Base-by-base conservation (phyloP, 2,329 filamentous ascomycete genomes). In the Elsinoe ampelina region DNA sequence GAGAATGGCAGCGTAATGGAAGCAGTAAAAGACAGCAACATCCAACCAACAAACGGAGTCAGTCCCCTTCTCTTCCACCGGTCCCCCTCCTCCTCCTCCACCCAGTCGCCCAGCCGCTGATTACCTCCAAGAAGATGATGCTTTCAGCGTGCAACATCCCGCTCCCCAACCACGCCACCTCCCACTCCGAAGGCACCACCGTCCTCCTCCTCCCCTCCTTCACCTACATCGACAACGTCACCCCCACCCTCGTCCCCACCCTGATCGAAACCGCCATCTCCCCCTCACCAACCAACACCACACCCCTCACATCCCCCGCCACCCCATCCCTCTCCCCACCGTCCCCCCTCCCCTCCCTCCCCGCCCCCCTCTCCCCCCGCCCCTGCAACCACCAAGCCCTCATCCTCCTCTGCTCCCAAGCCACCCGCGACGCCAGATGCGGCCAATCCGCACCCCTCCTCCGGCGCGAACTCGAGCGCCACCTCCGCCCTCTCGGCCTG, bases 121-220 rank as follows among this genome's bases (percentile, higher is more conserved):
- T 34, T 17, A 11, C 26, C 11, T 38, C n/a, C 36, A 55, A 67
- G 56, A 85, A 80, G 71, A 78, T 96, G 63, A 95, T 95, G 83
- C 80, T 97, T 47, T 95, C 89, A 5, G 92, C 92, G 47, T 93
- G 87, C 61, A 91, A 96, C 72, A 95, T 96, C 60, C 88, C 87
- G 12, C 84, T 89, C 1, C 89, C 90, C 22, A 73, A 80, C 50
- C 75, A 80, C 65, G 79, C 80, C 65, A 79, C 85, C 70, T 78
- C 75, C 45, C 75, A 73, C 66, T 80, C 79, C 66, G 84, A 86
- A 58, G 75, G 84, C 54, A 95, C 91, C 2, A 88, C 83, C 5
- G 82, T 92, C 15, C 78, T 96, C 36, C 80, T 96, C 22, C 84
- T 97, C 15, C 92, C 92, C 0, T 83, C 88, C 61, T 95, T 95